Evolutionary conservation across 306 rosid species (phyloP).

Genomic region (Lathyrus sativus): DNA sequence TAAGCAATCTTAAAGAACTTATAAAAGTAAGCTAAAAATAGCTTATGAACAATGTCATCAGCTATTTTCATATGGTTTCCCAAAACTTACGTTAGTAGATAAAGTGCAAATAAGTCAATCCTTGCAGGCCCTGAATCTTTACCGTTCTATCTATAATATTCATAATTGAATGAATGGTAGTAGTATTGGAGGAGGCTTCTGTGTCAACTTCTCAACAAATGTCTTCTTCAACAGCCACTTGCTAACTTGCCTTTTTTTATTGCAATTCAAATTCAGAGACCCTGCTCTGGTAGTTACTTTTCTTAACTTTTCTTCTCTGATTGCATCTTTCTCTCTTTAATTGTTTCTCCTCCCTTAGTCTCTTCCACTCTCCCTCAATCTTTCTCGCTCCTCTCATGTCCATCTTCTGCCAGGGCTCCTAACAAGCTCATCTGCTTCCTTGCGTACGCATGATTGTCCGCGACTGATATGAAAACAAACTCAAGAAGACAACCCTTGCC

Average conservation of each 20-base stretch:
- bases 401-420: background rate
- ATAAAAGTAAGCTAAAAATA: no score
- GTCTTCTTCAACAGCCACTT: background rate
- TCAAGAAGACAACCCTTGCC: no score
- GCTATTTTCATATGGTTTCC: no score
- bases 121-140: no score
- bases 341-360: background rate
- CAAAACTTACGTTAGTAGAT: no score
- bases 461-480: background rate
- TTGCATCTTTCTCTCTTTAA: background rate
- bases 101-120: no score
- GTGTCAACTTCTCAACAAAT: background rate
- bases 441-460: background rate
- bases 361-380: background rate
- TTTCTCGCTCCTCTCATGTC: background rate
- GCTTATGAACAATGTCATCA: no score
- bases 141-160: background rate
- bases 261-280: background rate
- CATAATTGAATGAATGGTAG: background rate
- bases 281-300: background rate
- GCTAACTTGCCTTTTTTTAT: background rate
- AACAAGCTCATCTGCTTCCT: background rate
- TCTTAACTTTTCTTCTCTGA: background rate
- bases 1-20: no score
- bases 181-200: background rate